These are phyloP conservation scores for Luffa acutangula DNA, from an alignment of 306 rosid species.

Conservation along the genomic window DNA sequence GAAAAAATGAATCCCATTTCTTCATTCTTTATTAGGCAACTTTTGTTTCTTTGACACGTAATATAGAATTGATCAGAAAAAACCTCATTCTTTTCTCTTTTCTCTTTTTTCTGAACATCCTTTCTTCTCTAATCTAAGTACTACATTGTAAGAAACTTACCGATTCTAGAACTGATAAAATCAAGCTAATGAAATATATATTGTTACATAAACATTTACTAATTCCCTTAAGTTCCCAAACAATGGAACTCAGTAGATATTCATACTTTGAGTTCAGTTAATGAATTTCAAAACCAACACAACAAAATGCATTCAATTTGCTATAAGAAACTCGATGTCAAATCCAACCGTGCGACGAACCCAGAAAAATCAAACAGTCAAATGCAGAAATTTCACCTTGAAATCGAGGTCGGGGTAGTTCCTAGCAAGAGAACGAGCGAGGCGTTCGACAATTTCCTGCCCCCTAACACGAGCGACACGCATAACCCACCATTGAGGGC, in stretches of 20 bases:
- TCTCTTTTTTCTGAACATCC: too few relatives aligned
- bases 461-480: slow-evolving; percentile 47
- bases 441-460: slow-evolving; percentile 40
- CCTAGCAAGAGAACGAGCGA: slow-evolving; percentile 55
- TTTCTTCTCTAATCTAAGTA: background rate
- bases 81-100: background rate
- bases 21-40: background rate
- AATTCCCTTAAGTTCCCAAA: background rate
- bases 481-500: slow-evolving; percentile 81
- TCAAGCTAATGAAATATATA: background rate
- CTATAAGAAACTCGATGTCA: background rate
- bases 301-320: background rate
- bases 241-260: background rate
- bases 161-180: background rate
- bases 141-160: background rate
- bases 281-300: background rate
- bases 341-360: background rate
- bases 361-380: background rate
- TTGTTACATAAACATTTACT: background rate
- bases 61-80: background rate
- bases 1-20: background rate
- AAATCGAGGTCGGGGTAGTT: slow-evolving; percentile 49
- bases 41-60: background rate
- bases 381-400: slow-evolving; percentile 26
- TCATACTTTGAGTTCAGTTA: background rate